Evolutionary conservation across 495 filamentous ascomycete genomes (phyloP), one percentile per base, ranked within the genome.

Genomic region (Talaromyces thailandensis): DNA sequence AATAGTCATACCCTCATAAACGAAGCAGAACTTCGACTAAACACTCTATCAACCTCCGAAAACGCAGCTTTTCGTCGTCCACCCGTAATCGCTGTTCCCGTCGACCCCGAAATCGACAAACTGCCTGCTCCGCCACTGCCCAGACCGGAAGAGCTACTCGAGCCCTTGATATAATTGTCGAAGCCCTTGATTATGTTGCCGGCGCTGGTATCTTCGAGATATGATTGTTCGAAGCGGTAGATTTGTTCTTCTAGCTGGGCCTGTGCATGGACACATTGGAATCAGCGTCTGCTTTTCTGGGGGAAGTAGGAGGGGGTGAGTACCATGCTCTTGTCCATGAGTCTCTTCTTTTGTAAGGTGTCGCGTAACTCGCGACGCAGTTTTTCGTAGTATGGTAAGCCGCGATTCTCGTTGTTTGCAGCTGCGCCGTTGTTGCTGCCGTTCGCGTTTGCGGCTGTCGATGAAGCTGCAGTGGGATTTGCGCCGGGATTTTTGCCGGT

Each of bases 131-230:
- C 21, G 72, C 73, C 35, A 16, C 35, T n/a, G 72, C 67, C 2
- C 70, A 71, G 35, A 69, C 69, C 43, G 71, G 67, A 58, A 2
- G 73, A 59, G 25, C 65, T 62, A 64, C 71, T 80, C 6, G 84
- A 82, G 55, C 91, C 91, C 70, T 98, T 98, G 77, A 96, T 93
- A 74, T 96, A 98, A 66, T 89, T 93, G 70, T 98, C 94, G 74
- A 98, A 98, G 45, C 94, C 94, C 64, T 87, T 90, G 75, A 98
- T 92, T 69, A 98, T 98, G 77, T 98, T 98, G 18, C 94, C 94
- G 48, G 81, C 81, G 24, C 88, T 89, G 16, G 91, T 96, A 65
- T 92, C 91, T 73, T 96, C 92, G 50, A 98, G 85, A 74, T 98
- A 98, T 16, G 86, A 82, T 59, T 88, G 84, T 73, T 98, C 94